These are phyloP conservation scores for Aspergillus sp. DNA, from an alignment of 2,329 filamentous ascomycete species.

Conservation along the genomic window DNA sequence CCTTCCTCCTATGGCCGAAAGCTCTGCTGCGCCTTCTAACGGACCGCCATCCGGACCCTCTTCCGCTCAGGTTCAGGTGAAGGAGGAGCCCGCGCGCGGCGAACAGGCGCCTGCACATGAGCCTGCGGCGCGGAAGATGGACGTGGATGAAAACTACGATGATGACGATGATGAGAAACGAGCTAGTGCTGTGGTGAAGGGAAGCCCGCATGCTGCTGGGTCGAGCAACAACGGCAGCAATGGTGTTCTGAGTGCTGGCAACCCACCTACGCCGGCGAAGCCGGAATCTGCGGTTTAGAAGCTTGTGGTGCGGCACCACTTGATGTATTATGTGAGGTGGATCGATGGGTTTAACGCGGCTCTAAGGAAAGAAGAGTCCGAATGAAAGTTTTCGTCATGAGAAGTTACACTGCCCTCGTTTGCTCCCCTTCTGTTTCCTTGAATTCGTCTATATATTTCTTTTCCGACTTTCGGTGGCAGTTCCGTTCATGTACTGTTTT, in stretches of 20 bases:
- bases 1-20: slow-evolving; percentile 59
- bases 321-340: not conserved
- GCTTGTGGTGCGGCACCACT: slow-evolving; percentile 1
- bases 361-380: not conserved
- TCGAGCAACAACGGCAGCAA: slow-evolving; percentile 31
- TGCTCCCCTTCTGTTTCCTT: slow-evolving; percentile 7
- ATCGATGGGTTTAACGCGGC: not conserved
- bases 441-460: slow-evolving; percentile 13
- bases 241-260: slow-evolving; percentile 29
- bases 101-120: slow-evolving; percentile 64
- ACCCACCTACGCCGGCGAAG: slow-evolving; percentile 35
- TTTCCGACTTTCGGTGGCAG: slow-evolving; percentile 14
- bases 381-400: slow-evolving; percentile 17
- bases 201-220: slow-evolving; percentile 37
- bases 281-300: slow-evolving; percentile 32
- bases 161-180: slow-evolving; percentile 84
- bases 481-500: slow-evolving; percentile 19
- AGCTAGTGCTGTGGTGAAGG: slow-evolving; percentile 33
- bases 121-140: slow-evolving; percentile 90
- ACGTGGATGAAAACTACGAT: slow-evolving; percentile 96
- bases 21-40: slow-evolving; percentile 40
- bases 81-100: slow-evolving; percentile 57
- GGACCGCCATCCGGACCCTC: slow-evolving; percentile 45
- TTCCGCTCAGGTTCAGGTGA: slow-evolving; percentile 55
- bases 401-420: slow-evolving; percentile 19